Conservation (phyloP, 1,139 yeast genomes). For the Trichomonascaceae sp. region DNA sequence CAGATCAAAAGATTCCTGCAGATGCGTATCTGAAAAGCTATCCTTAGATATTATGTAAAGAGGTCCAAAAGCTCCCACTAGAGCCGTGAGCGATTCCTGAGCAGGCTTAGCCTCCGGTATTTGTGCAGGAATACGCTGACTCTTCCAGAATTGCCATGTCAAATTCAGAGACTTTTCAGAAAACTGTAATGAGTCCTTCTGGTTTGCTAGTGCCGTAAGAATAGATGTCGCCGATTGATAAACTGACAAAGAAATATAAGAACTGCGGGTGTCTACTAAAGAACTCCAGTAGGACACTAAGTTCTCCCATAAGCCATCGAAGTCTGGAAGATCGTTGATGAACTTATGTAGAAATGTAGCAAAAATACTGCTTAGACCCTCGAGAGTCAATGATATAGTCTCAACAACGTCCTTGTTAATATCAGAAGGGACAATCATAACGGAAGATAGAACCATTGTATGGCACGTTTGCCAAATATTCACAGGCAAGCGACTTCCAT, state of each 20-base stretch:
- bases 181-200: conserved; percentile 16
- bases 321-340: conserved; percentile 21
- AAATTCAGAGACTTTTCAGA: conserved; percentile 38
- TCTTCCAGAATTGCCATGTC: conserved; percentile 60
- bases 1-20: conserved; percentile 17
- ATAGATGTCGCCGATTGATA: conserved; percentile 49
- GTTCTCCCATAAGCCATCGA: conserved; percentile 42
- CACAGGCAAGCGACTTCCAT: conserved; percentile 48
- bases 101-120: conserved; percentile 21
- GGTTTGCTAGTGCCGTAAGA: conserved; percentile 32
- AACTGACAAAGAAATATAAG: conserved; percentile 46
- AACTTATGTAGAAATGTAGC: conserved; percentile 39
- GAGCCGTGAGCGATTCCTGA: conserved; percentile 26
- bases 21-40: conserved; percentile 13
- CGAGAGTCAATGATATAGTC: conserved; percentile 50
- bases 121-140: conserved; percentile 37
- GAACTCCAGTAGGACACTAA: conserved; percentile 44
- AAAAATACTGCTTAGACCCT: conserved; percentile 53
- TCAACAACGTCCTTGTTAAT: conserved; percentile 41
- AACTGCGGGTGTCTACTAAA: conserved; percentile 38
- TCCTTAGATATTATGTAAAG: conserved; percentile 18
- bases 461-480: conserved; percentile 35
- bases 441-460: conserved; percentile 31
- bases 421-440: conserved; percentile 29
- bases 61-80: conserved; percentile 26